Base-by-base conservation (phyloP, 805 yeast species). In the Kodamaea nitidulidarum region DNA sequence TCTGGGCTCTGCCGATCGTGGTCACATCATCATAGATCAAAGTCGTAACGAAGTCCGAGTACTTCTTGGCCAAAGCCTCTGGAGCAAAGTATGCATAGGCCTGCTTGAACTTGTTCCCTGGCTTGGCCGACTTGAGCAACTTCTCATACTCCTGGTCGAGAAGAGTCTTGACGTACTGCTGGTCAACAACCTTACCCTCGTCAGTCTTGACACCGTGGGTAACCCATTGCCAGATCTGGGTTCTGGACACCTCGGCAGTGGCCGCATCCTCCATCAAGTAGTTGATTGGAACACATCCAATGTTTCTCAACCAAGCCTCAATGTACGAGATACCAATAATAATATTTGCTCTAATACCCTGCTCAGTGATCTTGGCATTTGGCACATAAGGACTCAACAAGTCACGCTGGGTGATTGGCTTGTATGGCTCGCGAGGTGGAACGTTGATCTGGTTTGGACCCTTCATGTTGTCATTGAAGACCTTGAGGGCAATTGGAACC, bases 251-350 rank as follows among this genome's bases (percentile, higher is more conserved):
- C 63, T 84, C 95, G 29, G 93, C 91, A 36, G 95, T 84, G 24
- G 93, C 93, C 20, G 95, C 95, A 61, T 84, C 95, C 64, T 84
- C 95, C 95, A 84, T 84, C 61, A 84, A 70, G 60, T 79, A 77
- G 68, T 84, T 84, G 60, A 84, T 84, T 49, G 95, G 91, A 44
- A 83, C 90, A 72, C 93, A 84, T 11, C 95, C 95, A 39, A 80
- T 66, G 43, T 88, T 88, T 59, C 88, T 74, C 52, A 84, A 73
- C 95, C 95, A 84, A 21, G 90, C 86, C 65, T 84, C 93, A 73
- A 84, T 84, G 60, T 84, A 84, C 47, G 81, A 78, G 49, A 84
- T 67, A 31, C 93, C 93, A 61, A 84, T 84, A 55, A 78, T 76
- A 51, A 84, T 71, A 63, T 84, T 84, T 42, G 82, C 74, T 54